phyloP scores from a whole-genome alignment of 805 yeast species.

The Saccharomycopsis babjevae region DNA sequence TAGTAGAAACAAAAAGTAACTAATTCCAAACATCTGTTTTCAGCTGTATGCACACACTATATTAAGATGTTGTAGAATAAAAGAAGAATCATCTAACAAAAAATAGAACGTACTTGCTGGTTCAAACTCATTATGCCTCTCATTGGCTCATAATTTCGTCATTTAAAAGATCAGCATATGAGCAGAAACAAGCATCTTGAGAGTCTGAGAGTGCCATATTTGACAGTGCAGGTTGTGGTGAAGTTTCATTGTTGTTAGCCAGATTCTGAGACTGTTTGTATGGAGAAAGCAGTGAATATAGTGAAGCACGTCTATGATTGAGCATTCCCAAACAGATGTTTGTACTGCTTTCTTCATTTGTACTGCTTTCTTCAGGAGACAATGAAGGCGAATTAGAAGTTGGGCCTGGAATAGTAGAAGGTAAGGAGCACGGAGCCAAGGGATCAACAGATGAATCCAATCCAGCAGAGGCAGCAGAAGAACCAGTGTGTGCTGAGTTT shows the following conservation, averaged over 20 bases:
- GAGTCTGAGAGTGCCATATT: neutral
- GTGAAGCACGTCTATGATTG: neutral
- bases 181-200: slow-evolving; percentile 5
- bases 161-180: slow-evolving; percentile 10
- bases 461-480: neutral
- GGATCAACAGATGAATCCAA: neutral
- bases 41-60: too few relatives aligned
- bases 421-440: neutral
- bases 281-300: neutral
- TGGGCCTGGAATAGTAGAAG: neutral
- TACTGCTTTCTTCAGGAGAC: neutral
- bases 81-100: too few relatives aligned
- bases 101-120: too few relatives aligned
- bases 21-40: too few relatives aligned
- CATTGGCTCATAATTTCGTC: slow-evolving; percentile 4
- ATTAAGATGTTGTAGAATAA: too few relatives aligned
- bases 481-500: neutral
- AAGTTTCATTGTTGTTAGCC: neutral
- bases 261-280: neutral
- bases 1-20: too few relatives aligned
- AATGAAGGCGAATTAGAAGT: neutral
- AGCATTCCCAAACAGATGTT: neutral
- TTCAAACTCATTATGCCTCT: neutral
- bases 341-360: neutral
- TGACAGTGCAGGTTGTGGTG: neutral